Evolutionary conservation across 768 basidiomycete species (phyloP), one percentile per base, ranked within the genome.

Genomic region (Boletus fagicola): DNA sequence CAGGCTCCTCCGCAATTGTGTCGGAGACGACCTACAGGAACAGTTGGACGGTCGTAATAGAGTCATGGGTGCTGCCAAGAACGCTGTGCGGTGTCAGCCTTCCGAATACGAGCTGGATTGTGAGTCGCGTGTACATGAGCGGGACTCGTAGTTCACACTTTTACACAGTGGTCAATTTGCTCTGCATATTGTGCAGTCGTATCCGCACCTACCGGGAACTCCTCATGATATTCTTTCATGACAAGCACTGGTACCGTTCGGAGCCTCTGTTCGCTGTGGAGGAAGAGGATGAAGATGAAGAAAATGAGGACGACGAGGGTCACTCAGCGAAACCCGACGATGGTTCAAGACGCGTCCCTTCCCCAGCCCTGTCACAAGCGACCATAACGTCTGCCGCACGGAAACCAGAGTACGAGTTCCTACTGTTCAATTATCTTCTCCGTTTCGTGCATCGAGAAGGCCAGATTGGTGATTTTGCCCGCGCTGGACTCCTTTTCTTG

Each of bases 201-300:
- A 97, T 98, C 68, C 82, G 92, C 54, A 90, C 90, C 31, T 86
- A 88, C 68, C 85, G 92, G 39, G 92, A 94, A 65, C 78, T 98
- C 2, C 83, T 98, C 39, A 90, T 97, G 83, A 96, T 98, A 61
- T 98, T 98, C 77, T 96, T 98, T 70, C 93, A 95, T 65, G 94
- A 96, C 70, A 94, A 91, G 66, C 86, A 91, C 63, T 92, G 91
- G 86, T 88, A 86, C 68, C 85, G 79, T 11, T 86, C 87, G 7
- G 87, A 91, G 59, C 86, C 88, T 11, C 68, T 91, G 43, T 90
- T 88, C 60, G 75, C 86, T 40, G 83, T 88, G 2, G 87, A 90
- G 60, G 91, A 92, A 68, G 85, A 86, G 39, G 86, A 87, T 0
- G 89, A 89, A 40, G 83, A 84, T 0, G 75, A 76, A 0, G 84